phyloP scores from a whole-genome alignment of 768 basidiomycete genomes.

The Xerocomellus intermedius region DNA sequence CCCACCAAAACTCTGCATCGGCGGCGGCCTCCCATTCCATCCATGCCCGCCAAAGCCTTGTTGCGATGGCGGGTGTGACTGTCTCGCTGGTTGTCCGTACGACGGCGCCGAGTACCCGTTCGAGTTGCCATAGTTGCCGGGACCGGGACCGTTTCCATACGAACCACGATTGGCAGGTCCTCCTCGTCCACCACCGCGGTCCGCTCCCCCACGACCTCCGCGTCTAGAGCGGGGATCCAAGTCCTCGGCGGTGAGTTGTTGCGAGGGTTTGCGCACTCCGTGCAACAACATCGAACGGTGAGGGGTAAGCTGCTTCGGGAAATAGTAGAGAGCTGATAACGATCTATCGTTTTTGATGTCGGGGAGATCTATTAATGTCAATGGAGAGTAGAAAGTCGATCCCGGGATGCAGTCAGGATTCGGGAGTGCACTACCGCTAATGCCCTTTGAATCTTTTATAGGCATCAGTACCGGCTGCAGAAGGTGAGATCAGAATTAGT shows the following conservation, averaged over 20 bases:
- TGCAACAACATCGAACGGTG: conserved; percentile 84
- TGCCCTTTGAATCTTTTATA: conserved; percentile 65
- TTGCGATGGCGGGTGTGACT: conserved; percentile 19
- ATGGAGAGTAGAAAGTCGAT: conserved; percentile 80
- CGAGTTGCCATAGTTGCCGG: conserved; percentile 7
- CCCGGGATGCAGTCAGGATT: conserved; percentile 91
- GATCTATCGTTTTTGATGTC: conserved; percentile 89
- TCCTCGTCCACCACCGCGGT: conserved; percentile 38
- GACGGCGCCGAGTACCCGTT: conserved; percentile 22
- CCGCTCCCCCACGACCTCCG: conserved; percentile 42
- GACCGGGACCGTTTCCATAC: conserved; percentile 18
- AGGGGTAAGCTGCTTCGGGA: conserved; percentile 82
- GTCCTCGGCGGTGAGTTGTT: conserved; percentile 66
- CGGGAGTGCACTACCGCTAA: conserved; percentile 75
- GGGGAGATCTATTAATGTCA: conserved; percentile 55
- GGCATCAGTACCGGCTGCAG: conserved; percentile 74
- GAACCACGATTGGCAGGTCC: conserved; percentile 22
- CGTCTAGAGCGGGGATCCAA: conserved; percentile 62
- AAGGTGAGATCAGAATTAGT: conserved; percentile 15
- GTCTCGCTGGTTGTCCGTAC: conserved; percentile 20
- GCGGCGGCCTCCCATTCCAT: conserved; percentile 33
- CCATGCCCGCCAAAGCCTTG: conserved; percentile 33
- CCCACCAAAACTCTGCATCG: conserved; percentile 32
- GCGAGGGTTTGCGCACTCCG: conserved; percentile 58
- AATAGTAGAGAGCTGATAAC: conserved; percentile 82